These are phyloP conservation scores for Astraeus odoratus DNA, from an alignment of 768 basidiomycete genomes.

Conservation along the genomic window DNA sequence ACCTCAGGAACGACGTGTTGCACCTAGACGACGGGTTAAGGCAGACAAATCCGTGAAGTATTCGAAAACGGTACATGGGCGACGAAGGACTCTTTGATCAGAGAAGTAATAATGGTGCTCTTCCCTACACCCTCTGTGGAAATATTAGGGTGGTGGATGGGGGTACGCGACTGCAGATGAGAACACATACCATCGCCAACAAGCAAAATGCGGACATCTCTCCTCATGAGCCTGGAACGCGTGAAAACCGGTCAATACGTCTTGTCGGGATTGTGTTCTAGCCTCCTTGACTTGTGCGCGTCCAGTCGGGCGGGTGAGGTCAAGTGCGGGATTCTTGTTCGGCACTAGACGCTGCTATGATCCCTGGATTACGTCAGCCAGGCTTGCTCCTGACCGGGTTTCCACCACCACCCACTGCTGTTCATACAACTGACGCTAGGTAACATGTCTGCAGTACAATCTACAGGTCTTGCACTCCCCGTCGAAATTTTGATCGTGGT, in stretches of 20 bases:
- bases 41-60: background rate
- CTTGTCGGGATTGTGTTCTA: background rate
- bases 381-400: too few species aligned
- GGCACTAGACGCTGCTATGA: background rate
- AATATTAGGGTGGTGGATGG: slow-evolving; percentile 1
- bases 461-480: slow-evolving; percentile 31
- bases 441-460: background rate
- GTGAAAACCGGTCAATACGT: background rate
- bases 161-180: slow-evolving; percentile 7
- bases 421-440: background rate
- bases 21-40: slow-evolving; percentile 46
- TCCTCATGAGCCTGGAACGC: slow-evolving; percentile 50
- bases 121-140: slow-evolving; percentile 90
- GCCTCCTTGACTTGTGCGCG: background rate
- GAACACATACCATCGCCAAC: slow-evolving; percentile 79
- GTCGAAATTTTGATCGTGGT: slow-evolving; percentile 51
- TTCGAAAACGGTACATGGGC: slow-evolving; percentile 51
- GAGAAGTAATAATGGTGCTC: slow-evolving; percentile 92
- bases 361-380: slow-evolving; percentile 1
- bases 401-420: too few species aligned
- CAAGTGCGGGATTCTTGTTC: background rate
- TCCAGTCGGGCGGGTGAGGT: background rate
- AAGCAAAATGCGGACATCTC: slow-evolving; percentile 91
- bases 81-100: slow-evolving; percentile 95
- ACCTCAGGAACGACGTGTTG: slow-evolving; percentile 95